These are phyloP conservation scores for Pterulicium gracile DNA, from an alignment of 1,284 basidiomycete species.

Conservation along the genomic window DNA sequence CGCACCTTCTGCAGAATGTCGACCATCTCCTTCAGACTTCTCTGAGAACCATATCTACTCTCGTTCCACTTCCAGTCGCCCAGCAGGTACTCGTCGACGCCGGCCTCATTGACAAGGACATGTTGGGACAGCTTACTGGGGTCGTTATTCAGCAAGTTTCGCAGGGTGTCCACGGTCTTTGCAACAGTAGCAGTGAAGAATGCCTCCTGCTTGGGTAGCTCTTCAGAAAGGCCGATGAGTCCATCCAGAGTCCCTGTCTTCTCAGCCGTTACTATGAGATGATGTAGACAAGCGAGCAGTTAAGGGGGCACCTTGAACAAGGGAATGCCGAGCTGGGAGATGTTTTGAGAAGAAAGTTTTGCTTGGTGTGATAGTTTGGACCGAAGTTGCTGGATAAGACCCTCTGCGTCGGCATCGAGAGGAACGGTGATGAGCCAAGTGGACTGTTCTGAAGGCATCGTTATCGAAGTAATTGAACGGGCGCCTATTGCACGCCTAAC, in stretches of 20 bases:
- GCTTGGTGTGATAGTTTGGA: slow-evolving; percentile 45
- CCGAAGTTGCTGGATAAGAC: slow-evolving; percentile 49
- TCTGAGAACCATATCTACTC: slow-evolving; percentile 75
- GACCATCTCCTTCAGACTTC: slow-evolving; percentile 70
- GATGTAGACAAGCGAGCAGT: slow-evolving; percentile 5
- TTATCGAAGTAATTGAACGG: slow-evolving; percentile 6
- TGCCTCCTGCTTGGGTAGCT: slow-evolving; percentile 86
- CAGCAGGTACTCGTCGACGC: slow-evolving; percentile 75
- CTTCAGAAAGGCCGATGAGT: slow-evolving; percentile 85
- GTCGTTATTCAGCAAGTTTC: slow-evolving; percentile 87
- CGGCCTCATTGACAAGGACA: slow-evolving; percentile 73
- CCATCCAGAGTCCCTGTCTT: slow-evolving; percentile 93
- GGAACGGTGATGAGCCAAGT: slow-evolving; percentile 75
- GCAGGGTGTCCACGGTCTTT: slow-evolving; percentile 91
- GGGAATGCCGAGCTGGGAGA: slow-evolving; percentile 56
- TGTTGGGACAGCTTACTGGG: slow-evolving; percentile 76
- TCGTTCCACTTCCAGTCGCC: slow-evolving; percentile 83
- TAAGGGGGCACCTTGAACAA: slow-evolving; percentile 58
- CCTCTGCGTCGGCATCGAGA: slow-evolving; percentile 66
- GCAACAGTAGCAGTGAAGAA: slow-evolving; percentile 82
- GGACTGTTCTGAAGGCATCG: slow-evolving; percentile 79
- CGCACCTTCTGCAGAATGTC: slow-evolving; percentile 75
- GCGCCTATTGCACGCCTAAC: too few relatives aligned
- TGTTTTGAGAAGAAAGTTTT: slow-evolving; percentile 33
- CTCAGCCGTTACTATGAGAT: slow-evolving; percentile 12